Percentiles rank a stretch among this genome's conserved stretches.
Conservation (phyloP, 805 yeast genomes). For the Kazachstania psychrophila region DNA sequence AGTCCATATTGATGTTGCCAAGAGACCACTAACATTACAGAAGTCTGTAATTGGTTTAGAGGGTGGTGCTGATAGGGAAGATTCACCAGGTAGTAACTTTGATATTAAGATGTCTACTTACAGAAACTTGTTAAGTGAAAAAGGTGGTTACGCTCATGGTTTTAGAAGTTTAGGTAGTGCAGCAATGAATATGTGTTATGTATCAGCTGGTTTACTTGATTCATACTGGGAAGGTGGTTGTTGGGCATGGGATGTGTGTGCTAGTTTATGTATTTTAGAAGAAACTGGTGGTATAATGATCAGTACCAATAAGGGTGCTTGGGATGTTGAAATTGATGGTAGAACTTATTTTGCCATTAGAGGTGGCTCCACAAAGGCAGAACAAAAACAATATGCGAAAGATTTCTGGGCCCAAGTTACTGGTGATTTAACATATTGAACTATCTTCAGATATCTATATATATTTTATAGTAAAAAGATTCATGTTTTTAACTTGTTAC, state of each 20-base stretch:
- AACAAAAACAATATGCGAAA: conserved; percentile 38
- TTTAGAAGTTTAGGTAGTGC: conserved; percentile 56
- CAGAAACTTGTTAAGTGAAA: conserved; percentile 36
- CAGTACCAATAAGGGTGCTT: conserved; percentile 43
- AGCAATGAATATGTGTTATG: conserved; percentile 50
- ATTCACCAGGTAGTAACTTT: conserved; percentile 43
- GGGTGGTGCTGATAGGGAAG: conserved; percentile 52
- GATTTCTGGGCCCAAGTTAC: conserved; percentile 43
- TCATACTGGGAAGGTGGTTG: conserved; percentile 68
- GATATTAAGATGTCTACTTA: conserved; percentile 42
- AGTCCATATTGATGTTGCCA: conserved; percentile 26
- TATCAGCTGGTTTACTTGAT: conserved; percentile 50
- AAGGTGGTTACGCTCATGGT: conserved; percentile 54
- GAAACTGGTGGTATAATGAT: conserved; percentile 53
- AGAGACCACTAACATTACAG: conserved; percentile 37
- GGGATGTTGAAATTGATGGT: conserved; percentile 42
- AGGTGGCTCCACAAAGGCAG: conserved; percentile 34
- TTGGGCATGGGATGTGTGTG: conserved; percentile 62
- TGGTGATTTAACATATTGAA: conserved; percentile 36
- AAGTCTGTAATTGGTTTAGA: conserved; percentile 49
- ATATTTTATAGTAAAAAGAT: too few species aligned
- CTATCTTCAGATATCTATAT: too few species aligned
- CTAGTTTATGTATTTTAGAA: conserved; percentile 52
- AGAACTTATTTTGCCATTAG: conserved; percentile 52
- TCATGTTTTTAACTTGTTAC: too few species aligned